A percentile compares a stretch with the other conserved stretches of the same genome.
Conservation (phyloP, 257 asterid species). For the Primulina eburnea region DNA sequence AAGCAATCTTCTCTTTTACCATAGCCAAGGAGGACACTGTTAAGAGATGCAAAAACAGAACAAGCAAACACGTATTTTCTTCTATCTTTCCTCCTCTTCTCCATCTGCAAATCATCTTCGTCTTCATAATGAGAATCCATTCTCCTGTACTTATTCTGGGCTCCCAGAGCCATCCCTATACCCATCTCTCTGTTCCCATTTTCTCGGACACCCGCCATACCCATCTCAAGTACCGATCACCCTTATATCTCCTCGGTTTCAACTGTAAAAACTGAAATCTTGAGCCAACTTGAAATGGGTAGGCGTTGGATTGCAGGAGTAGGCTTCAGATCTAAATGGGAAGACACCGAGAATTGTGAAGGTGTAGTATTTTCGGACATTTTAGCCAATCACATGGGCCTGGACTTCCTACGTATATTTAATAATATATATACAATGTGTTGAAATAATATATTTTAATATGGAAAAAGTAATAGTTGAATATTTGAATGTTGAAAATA, state of each 20-base stretch:
- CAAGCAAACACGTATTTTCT: slow-evolving; percentile 85
- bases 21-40: slow-evolving; percentile 89
- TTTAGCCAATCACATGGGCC: neutral
- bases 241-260: neutral
- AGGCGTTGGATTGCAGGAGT: neutral
- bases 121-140: slow-evolving; percentile 55
- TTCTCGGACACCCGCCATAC: slow-evolving; percentile 48
- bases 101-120: slow-evolving; percentile 37
- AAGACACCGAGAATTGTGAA: neutral
- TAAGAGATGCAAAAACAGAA: slow-evolving; percentile 93
- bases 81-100: slow-evolving; percentile 46
- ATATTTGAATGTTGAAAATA: no score
- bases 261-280: neutral
- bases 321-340: slow-evolving; percentile 19
- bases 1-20: slow-evolving; percentile 36
- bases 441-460: no score
- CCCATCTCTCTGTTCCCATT: slow-evolving; percentile 52
- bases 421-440: no score
- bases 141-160: slow-evolving; percentile 59
- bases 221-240: slow-evolving; percentile 34
- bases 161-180: slow-evolving; percentile 40
- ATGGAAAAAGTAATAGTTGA: no score
- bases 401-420: neutral
- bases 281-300: neutral
- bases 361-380: neutral